Base-by-base conservation (phyloP, 1,284 basidiomycete species). In the Fomitopsis schrenkii region DNA sequence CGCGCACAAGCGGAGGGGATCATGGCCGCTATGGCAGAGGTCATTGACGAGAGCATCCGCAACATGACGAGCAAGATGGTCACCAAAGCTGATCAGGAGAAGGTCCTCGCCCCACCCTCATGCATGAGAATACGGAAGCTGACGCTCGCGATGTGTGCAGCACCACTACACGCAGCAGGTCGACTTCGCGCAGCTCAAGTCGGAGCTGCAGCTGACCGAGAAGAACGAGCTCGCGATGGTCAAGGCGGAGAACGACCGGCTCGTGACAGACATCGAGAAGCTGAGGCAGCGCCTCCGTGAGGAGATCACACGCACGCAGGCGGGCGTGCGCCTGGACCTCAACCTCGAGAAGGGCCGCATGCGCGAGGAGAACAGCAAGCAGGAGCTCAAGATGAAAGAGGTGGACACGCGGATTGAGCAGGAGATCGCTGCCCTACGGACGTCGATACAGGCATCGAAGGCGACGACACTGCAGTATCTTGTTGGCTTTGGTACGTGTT, bases 311-410 rank as follows among this genome's bases (percentile, higher is more conserved):
- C 83, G 93, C 30, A 98, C 96, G 5, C 95, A 98, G 73, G 93
- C 93, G 3, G 96, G 96, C 33, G 97, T 99, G 2, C 81, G 97
- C 53, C 77, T 99, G 30, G 97, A 99, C 75, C 77, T 99, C 63
- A 99, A 99, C 76, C 79, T 99, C 26, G 97, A 99, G 79, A 99
- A 99, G 77, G 96, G 94, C 4, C 83, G 97, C 45, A 94, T 98
- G 80, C 80, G 97, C 48, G 96, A 99, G 71, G 96, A 99, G 79
- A 90, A 88, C 63, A 91, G 89, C 61, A 88, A 91, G 52, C 95
- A 98, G 71, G 96, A 97, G 70, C 80, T 97, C 64, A 98, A 98
- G 85, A 94, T 99, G 74, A 96, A 96, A 75, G 97, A 99, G 75
- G 95, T 98, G 14, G 97, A 99, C 70, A 98, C 97, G 2, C 80